A percentile compares a stretch with the other conserved stretches of the same genome.
Evolutionary conservation across 345 rosid species (phyloP).

Genomic region (Pugionium cornutum): DNA sequence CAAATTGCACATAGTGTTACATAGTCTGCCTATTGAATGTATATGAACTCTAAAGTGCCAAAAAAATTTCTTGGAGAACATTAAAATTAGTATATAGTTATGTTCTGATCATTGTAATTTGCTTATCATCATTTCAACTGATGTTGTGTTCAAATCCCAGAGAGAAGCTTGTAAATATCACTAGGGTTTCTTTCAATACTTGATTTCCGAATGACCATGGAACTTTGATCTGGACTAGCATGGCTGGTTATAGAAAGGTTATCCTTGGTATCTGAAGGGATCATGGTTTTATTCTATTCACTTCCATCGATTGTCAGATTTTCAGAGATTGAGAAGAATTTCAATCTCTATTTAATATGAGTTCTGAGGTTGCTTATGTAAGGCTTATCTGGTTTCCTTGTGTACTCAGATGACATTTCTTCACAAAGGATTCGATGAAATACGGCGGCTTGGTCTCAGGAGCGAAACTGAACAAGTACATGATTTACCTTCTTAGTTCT

Average conservation of each 20-base stretch:
- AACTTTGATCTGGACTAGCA: conserved; percentile 26
- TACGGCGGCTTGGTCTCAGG: conserved; percentile 87
- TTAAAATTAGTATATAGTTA: conserved; percentile 6
- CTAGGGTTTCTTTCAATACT: not conserved
- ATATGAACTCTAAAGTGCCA: conserved; percentile 8
- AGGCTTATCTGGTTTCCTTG: conserved; percentile 25
- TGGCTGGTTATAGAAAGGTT: conserved; percentile 6
- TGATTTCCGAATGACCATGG: conserved; percentile 7
- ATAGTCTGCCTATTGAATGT: conserved; percentile 7
- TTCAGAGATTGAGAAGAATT: conserved; percentile 14
- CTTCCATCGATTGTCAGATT: conserved; percentile 11
- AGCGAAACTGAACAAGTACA: conserved; percentile 87
- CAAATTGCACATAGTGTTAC: not conserved
- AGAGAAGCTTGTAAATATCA: not conserved
- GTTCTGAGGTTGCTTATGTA: conserved; percentile 23
- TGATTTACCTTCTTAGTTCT: conserved; percentile 26
- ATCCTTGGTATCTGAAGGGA: conserved; percentile 13
- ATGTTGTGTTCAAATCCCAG: conserved; percentile 15
- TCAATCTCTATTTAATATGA: conserved; percentile 10
- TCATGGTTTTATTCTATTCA: conserved; percentile 10
- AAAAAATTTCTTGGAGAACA: not conserved
- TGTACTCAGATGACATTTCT: conserved; percentile 67
- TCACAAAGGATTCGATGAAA: conserved; percentile 97
- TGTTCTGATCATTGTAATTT: conserved; percentile 6
- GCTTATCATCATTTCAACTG: conserved; percentile 6